Conservation (phyloP, 306 rosid species). For the Castanea mollissima region DNA sequence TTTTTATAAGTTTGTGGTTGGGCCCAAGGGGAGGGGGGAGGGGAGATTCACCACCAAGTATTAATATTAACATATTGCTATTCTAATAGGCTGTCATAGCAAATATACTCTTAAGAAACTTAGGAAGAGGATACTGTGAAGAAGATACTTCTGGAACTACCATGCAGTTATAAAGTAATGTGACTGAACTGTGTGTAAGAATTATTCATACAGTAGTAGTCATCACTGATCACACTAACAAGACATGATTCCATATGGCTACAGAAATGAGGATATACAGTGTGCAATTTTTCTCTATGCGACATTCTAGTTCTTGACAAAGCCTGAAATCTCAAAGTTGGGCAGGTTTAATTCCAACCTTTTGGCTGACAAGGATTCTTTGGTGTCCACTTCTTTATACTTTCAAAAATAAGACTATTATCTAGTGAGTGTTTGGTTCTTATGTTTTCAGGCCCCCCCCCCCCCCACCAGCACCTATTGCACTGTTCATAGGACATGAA, state of each 20-base stretch:
- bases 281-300: background rate
- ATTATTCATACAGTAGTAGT: background rate
- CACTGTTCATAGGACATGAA: no score
- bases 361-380: no score
- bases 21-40: no score
- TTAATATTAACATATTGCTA: background rate
- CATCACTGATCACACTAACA: background rate
- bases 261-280: background rate
- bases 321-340: no score
- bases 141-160: background rate
- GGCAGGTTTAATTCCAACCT: no score
- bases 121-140: background rate
- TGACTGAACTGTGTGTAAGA: background rate
- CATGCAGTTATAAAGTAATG: background rate
- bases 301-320: no score
- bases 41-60: background rate
- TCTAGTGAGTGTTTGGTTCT: no score
- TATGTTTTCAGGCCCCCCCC: no score
- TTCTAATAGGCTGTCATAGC: background rate
- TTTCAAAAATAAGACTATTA: no score
- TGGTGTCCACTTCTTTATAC: no score
- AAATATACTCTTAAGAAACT: background rate
- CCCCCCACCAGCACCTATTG: no score
- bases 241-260: background rate
- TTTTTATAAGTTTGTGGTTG: no score